Base-by-base conservation (phyloP, 768 basidiomycete genomes). In the Pleurotus djamor region DNA sequence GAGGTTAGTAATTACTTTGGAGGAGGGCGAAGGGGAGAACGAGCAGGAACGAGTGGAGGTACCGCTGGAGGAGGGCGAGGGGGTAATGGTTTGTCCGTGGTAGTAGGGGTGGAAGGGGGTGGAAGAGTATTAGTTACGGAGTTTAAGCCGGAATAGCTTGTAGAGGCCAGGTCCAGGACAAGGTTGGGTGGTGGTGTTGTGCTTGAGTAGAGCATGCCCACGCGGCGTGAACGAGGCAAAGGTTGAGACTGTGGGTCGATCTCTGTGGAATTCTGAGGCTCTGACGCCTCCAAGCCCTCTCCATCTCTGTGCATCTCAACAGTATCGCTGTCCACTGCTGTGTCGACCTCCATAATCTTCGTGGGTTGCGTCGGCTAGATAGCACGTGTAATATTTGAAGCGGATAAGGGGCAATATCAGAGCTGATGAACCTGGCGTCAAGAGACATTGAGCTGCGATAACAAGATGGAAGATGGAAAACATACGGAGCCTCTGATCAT, bases 21-120 rank as follows among this genome's bases (percentile, higher is more conserved):
- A 16, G 69, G 63, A 37, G 67, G 67, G 43, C 69, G 57, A 16
- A 69, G 64, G 4, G 69, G 69, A 12, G 69, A 70, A 33, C 69
- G 67, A 47, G 64, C 60, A 37, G 69, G 69, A 34, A 64, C 16
- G 36, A 63, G 61, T 21, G 67, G 66, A 48, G 66, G 54, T 44
- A 52, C 47, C 17, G 57, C 55, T 13, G 51, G 52, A 17, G 52
- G 56, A 33, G 57, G 57, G 36, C 28, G 49, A 41, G 49, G 49
- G 34, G 48, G 48, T 32, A 51, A 16, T 16, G 58, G 58, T 17
- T 49, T 44, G 49, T 44, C 50, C 32, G 49, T 33, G 38, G 48
- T 49, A 13, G 35, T 49, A 41, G 58, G 58, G 12, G 47, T 52
- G 17, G 49, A 34, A 13, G 50, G 58, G 37, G 58, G 49, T 52